Base-by-base conservation (phyloP, 2,329 filamentous ascomycete genomes). In the Trichoderma afroharzianum region DNA sequence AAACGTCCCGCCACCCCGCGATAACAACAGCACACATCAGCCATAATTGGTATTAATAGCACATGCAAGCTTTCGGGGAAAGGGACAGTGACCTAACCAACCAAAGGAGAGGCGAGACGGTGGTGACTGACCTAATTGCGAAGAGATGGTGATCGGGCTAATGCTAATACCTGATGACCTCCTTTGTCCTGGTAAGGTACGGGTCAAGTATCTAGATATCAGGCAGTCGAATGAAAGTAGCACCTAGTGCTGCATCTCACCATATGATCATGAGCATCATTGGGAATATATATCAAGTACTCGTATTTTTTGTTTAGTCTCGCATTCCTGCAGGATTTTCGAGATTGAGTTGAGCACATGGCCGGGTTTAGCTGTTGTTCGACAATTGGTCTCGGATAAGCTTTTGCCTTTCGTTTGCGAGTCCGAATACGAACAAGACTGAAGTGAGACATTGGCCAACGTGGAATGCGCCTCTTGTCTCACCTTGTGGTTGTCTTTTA, bases 381-480 rank as follows among this genome's bases (percentile, higher is more conserved):
- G 67, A 69, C 67, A 50, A 50, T 26, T 36, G 39, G 33, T 68
- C 57, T 69, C 67, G 67, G 36, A 69, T 69, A 33, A 18, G 14
- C 12, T 36, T 59, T 21, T 43, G 15, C 33, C 36, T 55, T 55
- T 6, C 9, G 30, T 59, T 68, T 58, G 28, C 67, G 67, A 69
- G 59, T 53, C 36, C 67, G 67, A 69, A 69, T 69, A 69, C 67
- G 67, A 69, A 62, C n/a, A 18, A 61, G 36, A 30, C n/a, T 62
- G 3, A 43, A 43, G 39, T 43, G 64, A 61, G 55, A 59, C 64
- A 68, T 43, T 57, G 32, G 33, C 24, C 26, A 32, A 47, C 33
- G 26, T n/a, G 64, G 53, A 43, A 43, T 68, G 33, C 63, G 50
- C 55, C 8, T 43, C 21, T 11, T 57, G 50, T 59, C 57, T 59